Base-by-base conservation (phyloP, 345 rosid genomes). In the Gossypium anomalum region DNA sequence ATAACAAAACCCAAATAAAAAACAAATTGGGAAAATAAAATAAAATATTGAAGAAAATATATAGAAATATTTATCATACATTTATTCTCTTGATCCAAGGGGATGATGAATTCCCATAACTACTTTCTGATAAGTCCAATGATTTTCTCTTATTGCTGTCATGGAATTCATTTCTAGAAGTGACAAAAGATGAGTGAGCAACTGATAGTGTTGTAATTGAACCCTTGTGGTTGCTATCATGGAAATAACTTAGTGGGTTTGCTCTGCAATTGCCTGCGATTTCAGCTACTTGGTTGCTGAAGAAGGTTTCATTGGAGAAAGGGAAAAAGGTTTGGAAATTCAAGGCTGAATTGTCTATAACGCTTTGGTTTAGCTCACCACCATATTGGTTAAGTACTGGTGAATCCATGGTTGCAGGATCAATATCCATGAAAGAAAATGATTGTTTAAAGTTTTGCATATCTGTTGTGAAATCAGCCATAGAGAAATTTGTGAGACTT, bases 91-190 rank as follows among this genome's bases (percentile, higher is more conserved):
- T 83, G 4, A 12, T 67, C 68, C 77, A 82, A 41, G 85, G 78
- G 57, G 85, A 82, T 74, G 58, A 48, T 43, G 83, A 81, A 52
- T 69, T 78, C 61, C 74, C 71, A 44, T 80, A 79, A 27, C 84
- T 80, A 23, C 74, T 80, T 63, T 74, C 87, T 10, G 84, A 80
- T 15, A 71, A 52, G 75, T 80, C 87, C 74, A 58, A 1, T 17
- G 74, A 66, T 74, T 82, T 85, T 71, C 86, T 85, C 75, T 85
- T 87, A 73, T 74, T 87, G 71, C 70, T 73, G 70, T 85, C 87
- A 38, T 51, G 75, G 56, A 79, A 67, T 60, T 84, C 84, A 73
- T 73, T 78, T 84, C 79, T 80, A 19, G 81, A 67, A 56, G 79
- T 55, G 67, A 60, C 70, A 34, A 55, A 8, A 6, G 70, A 68